Evolutionary conservation across 2,329 filamentous ascomycete genomes (phyloP), one percentile per base, ranked within the genome.

Genomic region (Didymella pomorum): DNA sequence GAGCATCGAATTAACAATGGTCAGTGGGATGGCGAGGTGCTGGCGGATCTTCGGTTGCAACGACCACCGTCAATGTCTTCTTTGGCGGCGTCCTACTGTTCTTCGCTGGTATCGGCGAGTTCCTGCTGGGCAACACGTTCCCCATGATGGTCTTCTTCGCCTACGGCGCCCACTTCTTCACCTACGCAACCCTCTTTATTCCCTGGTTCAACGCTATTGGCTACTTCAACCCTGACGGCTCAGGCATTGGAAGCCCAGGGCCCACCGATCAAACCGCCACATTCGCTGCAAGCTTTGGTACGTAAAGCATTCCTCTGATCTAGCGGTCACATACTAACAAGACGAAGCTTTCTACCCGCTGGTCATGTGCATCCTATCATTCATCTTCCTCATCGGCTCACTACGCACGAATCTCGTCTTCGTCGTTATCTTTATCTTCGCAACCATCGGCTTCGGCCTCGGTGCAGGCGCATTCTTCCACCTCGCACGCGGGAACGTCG

Each of bases 71-170:
- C 29, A 62, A 59, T 46, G 58, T 65, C 49, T 64, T 59, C 54
- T 65, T 63, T 25, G 61, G 58, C 18, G 61, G 61, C 18, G 20
- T 60, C 26, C 61, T 65, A 3, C 56, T 63, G 10, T 49, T 63
- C 31, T 20, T 63, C 20, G 61, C 61, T n/a, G 63, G 58, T 12
- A 44, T 62, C 12, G 61, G 61, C 10, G 58, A 65, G 33, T 65
- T 65, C 20, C 56, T 64, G 0, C 61, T 62, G 4, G 59, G 58
- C 16, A 62, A 64, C 47, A 66, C 56, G 3, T 66, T 62, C 16
- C 54, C 64, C 14, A 64, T 64, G 64, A 60, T 64, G 33, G 64
- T 64, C 11, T 66, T 66, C 42, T 50, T 66, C 11, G 55, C 59
- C 9, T 66, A 66, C 37, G 64, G 64, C 2, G 61, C 64, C 2